Conservation (phyloP, 2,329 filamentous ascomycete genomes). For the Atkinsonella texensis region DNA sequence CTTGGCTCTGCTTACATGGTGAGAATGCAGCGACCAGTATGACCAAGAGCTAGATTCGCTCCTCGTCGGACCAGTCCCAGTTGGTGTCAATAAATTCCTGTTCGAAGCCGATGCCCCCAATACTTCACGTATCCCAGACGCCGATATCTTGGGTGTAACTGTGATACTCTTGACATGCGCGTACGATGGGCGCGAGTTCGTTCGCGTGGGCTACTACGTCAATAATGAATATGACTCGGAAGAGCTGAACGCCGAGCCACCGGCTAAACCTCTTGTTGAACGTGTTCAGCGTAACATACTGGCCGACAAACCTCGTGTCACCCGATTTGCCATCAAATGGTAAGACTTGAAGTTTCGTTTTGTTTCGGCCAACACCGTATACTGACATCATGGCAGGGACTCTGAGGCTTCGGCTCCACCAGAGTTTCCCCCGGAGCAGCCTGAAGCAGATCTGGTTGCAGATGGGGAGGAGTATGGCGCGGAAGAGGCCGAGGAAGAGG, state of each 20-base stretch:
- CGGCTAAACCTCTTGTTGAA: slow-evolving; percentile 84
- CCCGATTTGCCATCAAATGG: slow-evolving; percentile 98
- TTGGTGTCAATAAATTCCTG: slow-evolving; percentile 96
- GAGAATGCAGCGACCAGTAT: slow-evolving; percentile 65
- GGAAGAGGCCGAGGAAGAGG: slow-evolving; percentile 82
- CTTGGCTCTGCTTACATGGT: slow-evolving; percentile 3
- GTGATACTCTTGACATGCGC: slow-evolving; percentile 93
- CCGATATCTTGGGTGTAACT: slow-evolving; percentile 92
- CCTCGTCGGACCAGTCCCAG: slow-evolving; percentile 91
- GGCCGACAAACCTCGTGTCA: slow-evolving; percentile 94
- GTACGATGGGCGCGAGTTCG: slow-evolving; percentile 93
- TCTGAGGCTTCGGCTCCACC: slow-evolving; percentile 93
- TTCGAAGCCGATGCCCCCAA: slow-evolving; percentile 93
- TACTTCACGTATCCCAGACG: slow-evolving; percentile 79
- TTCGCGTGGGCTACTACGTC: slow-evolving; percentile 97
- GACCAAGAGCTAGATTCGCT: slow-evolving; percentile 97
- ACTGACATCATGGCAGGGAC: slow-evolving; percentile 49
- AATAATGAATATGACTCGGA: slow-evolving; percentile 98
- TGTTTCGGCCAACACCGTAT: not conserved
- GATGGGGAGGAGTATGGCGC: slow-evolving; percentile 87
- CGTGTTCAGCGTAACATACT: slow-evolving; percentile 86
- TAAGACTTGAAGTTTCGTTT: slow-evolving; percentile 30
- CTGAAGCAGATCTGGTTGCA: slow-evolving; percentile 75
- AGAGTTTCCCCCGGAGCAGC: slow-evolving; percentile 94
- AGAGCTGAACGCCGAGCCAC: slow-evolving; percentile 78